These are phyloP conservation scores for Vanderwaltozyma tropicalis DNA, from an alignment of 805 yeast species.

Conservation along the genomic window DNA sequence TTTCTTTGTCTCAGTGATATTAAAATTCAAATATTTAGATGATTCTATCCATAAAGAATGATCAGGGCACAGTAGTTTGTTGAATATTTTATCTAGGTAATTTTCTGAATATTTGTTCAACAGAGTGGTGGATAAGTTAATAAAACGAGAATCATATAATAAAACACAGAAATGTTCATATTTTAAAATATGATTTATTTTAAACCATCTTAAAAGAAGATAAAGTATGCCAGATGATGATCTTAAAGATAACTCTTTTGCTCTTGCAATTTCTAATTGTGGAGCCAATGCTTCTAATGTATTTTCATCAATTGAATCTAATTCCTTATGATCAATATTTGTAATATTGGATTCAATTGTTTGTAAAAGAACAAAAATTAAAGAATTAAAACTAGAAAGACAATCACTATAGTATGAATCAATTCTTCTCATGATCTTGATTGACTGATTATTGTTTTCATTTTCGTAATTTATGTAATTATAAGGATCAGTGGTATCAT, in stretches of 20 bases:
- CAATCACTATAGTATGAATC: slow-evolving; percentile 48
- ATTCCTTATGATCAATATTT: slow-evolving; percentile 15
- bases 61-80: slow-evolving; percentile 12
- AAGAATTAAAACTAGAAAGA: slow-evolving; percentile 48
- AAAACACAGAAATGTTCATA: slow-evolving; percentile 63
- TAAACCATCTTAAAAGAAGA: slow-evolving; percentile 65
- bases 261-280: slow-evolving; percentile 43
- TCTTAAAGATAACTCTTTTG: slow-evolving; percentile 55
- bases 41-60: slow-evolving; percentile 24
- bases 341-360: slow-evolving; percentile 44
- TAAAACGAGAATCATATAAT: slow-evolving; percentile 60
- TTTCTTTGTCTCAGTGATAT: neutral
- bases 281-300: slow-evolving; percentile 9
- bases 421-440: slow-evolving; percentile 37
- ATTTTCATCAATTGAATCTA: slow-evolving; percentile 7
- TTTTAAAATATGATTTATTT: slow-evolving; percentile 65
- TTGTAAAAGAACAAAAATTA: slow-evolving; percentile 54
- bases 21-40: slow-evolving; percentile 1
- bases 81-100: slow-evolving; percentile 25
- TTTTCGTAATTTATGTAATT: slow-evolving; percentile 17
- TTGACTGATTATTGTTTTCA: slow-evolving; percentile 19
- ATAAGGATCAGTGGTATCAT: slow-evolving; percentile 19
- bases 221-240: slow-evolving; percentile 45
- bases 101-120: slow-evolving; percentile 20
- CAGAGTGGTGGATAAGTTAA: slow-evolving; percentile 20